These are phyloP conservation scores for Quercus ilex DNA, from an alignment of 306 rosid species.

Conservation along the genomic window DNA sequence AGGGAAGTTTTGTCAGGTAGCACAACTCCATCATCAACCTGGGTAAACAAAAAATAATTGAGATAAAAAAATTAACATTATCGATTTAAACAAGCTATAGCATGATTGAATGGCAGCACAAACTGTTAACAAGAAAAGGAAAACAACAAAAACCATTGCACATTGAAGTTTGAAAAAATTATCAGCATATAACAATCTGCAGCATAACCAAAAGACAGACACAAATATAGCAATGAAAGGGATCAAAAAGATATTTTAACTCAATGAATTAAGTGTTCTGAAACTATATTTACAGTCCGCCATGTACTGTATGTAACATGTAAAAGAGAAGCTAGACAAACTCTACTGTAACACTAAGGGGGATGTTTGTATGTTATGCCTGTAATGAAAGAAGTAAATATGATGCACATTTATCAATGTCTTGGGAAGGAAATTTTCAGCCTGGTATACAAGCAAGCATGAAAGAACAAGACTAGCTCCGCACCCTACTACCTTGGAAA, in stretches of 20 bases:
- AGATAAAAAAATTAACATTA: background rate
- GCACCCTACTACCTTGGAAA: background rate
- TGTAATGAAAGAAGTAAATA: background rate
- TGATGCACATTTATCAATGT: background rate
- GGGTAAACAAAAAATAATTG: constrained; percentile 6
- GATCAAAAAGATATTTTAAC: background rate
- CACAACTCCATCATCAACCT: constrained; percentile 81
- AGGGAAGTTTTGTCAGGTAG: constrained; percentile 92
- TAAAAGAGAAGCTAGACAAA: too few relatives aligned
- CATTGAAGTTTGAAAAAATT: background rate
- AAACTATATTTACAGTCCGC: background rate
- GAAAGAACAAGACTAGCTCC: background rate
- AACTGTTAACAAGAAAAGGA: too few relatives aligned
- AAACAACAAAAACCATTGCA: background rate
- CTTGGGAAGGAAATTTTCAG: background rate
- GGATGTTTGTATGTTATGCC: too few relatives aligned
- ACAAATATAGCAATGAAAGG: background rate
- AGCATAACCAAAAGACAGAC: background rate
- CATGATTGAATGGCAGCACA: background rate
- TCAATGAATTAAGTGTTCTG: background rate
- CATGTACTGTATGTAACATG: background rate
- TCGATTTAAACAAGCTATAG: background rate
- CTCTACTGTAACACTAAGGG: too few relatives aligned
- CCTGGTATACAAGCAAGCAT: background rate
- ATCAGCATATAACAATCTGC: background rate